Evolutionary conservation across 352 stramenopile genomes (phyloP).

Genomic region (Phytophthora sp.): DNA sequence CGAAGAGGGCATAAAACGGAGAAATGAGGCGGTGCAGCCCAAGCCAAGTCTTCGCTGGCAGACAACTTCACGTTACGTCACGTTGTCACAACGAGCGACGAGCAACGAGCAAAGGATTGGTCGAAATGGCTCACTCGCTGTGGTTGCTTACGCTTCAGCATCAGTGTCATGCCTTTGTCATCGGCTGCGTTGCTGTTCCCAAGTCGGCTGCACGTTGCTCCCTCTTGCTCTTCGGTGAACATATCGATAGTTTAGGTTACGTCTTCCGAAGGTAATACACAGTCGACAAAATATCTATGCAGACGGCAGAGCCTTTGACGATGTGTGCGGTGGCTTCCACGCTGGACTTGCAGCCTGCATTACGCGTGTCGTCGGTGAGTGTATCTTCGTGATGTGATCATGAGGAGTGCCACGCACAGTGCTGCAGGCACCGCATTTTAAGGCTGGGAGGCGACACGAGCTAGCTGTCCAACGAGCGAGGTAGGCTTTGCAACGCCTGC

Average conservation of each 20-base stretch:
- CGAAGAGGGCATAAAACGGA: constrained; percentile 28
- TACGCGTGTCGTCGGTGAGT: background rate
- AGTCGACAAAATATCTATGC: constrained; percentile 34
- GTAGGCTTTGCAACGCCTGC: background rate
- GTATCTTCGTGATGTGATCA: constrained; percentile 18
- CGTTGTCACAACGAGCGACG: constrained; percentile 17
- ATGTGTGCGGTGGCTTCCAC: background rate
- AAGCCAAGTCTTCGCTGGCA: constrained; percentile 10
- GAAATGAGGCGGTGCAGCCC: constrained; percentile 3
- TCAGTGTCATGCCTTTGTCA: constrained; percentile 16
- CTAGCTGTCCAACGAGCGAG: constrained; percentile 35
- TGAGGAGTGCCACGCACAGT: constrained; percentile 8
- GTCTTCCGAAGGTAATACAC: constrained; percentile 32
- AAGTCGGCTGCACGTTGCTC: background rate
- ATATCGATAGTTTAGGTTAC: constrained; percentile 31
- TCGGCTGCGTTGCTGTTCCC: background rate
- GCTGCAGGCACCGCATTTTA: constrained; percentile 8
- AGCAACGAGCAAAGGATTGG: constrained; percentile 13
- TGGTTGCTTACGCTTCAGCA: background rate
- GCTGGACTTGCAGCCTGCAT: background rate
- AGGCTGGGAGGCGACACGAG: constrained; percentile 7
- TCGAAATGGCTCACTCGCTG: constrained; percentile 11
- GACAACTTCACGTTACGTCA: constrained; percentile 8
- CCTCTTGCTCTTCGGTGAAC: constrained; percentile 10
- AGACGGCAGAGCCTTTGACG: constrained; percentile 2